Percentiles rank a stretch among this genome's conserved stretches.
These are phyloP conservation scores for Fusarium mexicanum DNA, from an alignment of 2,329 filamentous ascomycete species.

Conservation along the genomic window DNA sequence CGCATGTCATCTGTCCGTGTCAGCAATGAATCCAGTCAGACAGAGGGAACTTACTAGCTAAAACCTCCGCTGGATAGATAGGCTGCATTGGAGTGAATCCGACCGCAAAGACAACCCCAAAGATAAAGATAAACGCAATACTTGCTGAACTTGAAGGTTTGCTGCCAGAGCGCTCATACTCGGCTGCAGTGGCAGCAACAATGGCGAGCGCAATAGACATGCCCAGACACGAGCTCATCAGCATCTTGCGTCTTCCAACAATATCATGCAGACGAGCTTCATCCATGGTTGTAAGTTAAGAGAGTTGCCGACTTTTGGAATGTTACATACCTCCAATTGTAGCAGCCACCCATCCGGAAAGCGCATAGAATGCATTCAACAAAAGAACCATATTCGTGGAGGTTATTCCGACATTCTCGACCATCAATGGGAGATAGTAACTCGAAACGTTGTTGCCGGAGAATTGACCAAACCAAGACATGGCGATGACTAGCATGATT, in stretches of 20 bases:
- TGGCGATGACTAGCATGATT: not conserved
- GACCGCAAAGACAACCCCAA: not conserved
- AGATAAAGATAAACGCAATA: not conserved
- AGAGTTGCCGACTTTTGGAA: rapidly evolving
- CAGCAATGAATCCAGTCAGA: rapidly evolving
- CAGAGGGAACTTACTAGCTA: not conserved
- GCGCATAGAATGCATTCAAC: not conserved
- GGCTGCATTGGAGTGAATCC: not conserved
- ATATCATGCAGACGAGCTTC: not conserved
- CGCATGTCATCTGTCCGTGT: not conserved
- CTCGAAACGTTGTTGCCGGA: not conserved
- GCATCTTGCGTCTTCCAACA: not conserved
- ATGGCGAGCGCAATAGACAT: not conserved
- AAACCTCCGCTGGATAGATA: not conserved
- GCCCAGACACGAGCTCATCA: not conserved
- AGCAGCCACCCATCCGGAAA: not conserved
- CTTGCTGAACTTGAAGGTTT: not conserved
- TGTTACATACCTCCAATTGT: not conserved
- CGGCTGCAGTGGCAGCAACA: not conserved
- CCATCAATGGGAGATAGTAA: not conserved
- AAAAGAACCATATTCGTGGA: not conserved
- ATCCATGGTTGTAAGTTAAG: rapidly evolving
- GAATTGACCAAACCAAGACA: not conserved
- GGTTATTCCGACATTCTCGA: not conserved
- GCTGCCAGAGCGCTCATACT: not conserved